These are phyloP conservation scores for Fagus crenata DNA, from an alignment of 306 rosid genomes.

Conservation along the genomic window DNA sequence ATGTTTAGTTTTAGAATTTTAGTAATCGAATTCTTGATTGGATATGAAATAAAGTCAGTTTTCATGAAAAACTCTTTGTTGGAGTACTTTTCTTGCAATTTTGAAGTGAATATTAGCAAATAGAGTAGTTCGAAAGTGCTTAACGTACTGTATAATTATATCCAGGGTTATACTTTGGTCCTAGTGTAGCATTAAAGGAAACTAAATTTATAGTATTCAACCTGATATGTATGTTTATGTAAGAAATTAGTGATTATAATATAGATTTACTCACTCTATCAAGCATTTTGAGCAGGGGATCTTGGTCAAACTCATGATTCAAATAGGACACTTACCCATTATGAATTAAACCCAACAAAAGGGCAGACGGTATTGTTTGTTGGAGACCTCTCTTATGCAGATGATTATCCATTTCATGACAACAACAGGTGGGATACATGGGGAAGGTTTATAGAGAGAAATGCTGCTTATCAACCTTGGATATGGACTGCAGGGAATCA, in stretches of 20 bases:
- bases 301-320: constrained; percentile 77
- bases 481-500: constrained; percentile 65
- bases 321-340: constrained; percentile 65
- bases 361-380: constrained; percentile 55
- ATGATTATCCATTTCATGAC: constrained; percentile 69
- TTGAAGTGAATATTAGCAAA: background rate
- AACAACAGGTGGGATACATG: constrained; percentile 78
- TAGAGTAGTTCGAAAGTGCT: background rate
- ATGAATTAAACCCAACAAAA: constrained; percentile 53
- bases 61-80: background rate
- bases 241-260: background rate
- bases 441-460: constrained; percentile 76
- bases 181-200: background rate
- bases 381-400: constrained; percentile 77
- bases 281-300: constrained; percentile 57
- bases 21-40: background rate
- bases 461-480: constrained; percentile 83
- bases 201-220: background rate
- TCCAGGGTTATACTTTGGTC: background rate
- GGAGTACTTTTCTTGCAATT: background rate
- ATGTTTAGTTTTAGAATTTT: background rate
- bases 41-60: background rate
- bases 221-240: background rate
- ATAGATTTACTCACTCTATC: background rate
- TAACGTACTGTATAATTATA: background rate